Percentiles rank a stretch among this genome's conserved stretches.
phyloP scores from a whole-genome alignment of 2,329 filamentous ascomycete genomes.

The Neoscytalidium dimidiatum region DNA sequence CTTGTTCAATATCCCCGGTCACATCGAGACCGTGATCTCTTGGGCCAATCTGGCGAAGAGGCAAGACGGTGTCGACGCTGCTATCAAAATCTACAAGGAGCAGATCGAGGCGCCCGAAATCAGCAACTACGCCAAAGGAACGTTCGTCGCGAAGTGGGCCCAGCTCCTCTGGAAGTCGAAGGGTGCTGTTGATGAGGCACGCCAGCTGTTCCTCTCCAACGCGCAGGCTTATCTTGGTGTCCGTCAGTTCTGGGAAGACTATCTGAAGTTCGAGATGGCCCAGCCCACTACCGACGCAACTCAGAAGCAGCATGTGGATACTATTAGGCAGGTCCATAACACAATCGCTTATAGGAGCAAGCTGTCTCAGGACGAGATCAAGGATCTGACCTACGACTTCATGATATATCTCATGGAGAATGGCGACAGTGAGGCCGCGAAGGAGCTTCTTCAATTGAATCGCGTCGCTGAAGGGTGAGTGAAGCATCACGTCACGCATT shows the following conservation, averaged over 20 bases:
- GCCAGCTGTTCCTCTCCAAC: conserved; percentile 80
- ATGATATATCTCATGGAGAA: conserved; percentile 81
- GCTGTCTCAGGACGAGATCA: conserved; percentile 67
- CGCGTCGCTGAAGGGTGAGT: conserved; percentile 76
- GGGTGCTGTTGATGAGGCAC: conserved; percentile 76
- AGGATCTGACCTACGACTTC: conserved; percentile 76
- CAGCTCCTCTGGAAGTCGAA: conserved; percentile 84
- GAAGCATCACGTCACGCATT: conserved; percentile 66
- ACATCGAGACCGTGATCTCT: conserved; percentile 84
- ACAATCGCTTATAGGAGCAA: conserved; percentile 73
- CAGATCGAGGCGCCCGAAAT: conserved; percentile 74
- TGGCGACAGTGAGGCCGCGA: conserved; percentile 80
- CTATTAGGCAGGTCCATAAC: conserved; percentile 79
- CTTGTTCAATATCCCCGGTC: conserved; percentile 72
- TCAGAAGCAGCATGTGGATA: conserved; percentile 66
- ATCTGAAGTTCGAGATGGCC: conserved; percentile 84
- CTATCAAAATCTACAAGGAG: conserved; percentile 78
- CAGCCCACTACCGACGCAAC: conserved; percentile 70
- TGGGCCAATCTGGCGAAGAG: conserved; percentile 85
- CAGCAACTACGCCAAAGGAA: conserved; percentile 79
- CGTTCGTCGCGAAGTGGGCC: conserved; percentile 87
- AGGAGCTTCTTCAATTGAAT: conserved; percentile 81
- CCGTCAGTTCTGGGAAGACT: conserved; percentile 84
- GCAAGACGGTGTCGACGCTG: conserved; percentile 79
- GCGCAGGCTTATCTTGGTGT: conserved; percentile 83